Conservation (phyloP, 441 rosid genomes). For the Hura crepitans region DNA sequence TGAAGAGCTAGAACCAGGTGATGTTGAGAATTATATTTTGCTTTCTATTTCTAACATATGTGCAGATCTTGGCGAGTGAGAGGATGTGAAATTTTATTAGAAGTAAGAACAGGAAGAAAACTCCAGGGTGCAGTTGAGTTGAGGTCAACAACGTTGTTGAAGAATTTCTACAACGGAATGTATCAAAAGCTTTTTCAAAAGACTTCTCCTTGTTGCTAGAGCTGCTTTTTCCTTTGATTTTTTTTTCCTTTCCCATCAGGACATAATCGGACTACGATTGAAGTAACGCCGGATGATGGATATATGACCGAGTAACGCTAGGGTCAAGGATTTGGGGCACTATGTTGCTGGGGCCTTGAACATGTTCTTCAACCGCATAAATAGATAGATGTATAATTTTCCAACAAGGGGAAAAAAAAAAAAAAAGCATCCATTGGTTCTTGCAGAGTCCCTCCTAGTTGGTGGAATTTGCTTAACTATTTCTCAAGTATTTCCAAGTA, state of each 20-base stretch:
- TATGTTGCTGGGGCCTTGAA: neutral
- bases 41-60: conserved; percentile 50
- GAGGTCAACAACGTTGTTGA: conserved; percentile 48
- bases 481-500: neutral
- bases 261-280: conserved; percentile 8
- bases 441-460: neutral
- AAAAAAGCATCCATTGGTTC: neutral
- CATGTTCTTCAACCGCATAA: neutral
- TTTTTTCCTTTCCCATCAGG: conserved; percentile 28
- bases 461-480: neutral
- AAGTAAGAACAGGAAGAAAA: conserved; percentile 41
- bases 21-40: conserved; percentile 46
- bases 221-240: no score
- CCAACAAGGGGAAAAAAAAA: no score
- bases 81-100: conserved; percentile 44
- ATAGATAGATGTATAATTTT: neutral
- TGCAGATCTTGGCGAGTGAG: conserved; percentile 51
- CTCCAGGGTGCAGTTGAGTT: conserved; percentile 53
- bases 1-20: conserved; percentile 50
- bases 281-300: conserved; percentile 19
- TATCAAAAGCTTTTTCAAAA: conserved; percentile 41
- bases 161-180: conserved; percentile 50
- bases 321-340: no score
- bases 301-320: neutral
- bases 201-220: conserved; percentile 38